Evolutionary conservation across 2,329 filamentous ascomycete species (phyloP).

Genomic region (Hypomyces perniciosus): DNA sequence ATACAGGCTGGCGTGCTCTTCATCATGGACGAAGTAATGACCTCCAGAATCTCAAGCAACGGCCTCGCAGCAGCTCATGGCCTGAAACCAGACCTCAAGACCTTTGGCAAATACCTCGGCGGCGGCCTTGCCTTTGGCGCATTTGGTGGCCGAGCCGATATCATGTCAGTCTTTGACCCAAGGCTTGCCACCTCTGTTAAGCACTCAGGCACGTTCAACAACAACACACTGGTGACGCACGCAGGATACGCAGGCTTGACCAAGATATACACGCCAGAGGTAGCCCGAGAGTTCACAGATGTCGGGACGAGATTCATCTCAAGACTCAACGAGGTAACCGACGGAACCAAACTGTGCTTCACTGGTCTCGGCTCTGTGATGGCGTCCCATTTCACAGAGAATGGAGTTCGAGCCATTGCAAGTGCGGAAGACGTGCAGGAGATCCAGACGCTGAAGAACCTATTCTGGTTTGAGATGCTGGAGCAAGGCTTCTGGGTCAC

Average conservation of each 20-base stretch:
- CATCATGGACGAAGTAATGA: slow-evolving; percentile 69
- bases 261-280: slow-evolving; percentile 29
- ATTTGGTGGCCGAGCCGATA: slow-evolving; percentile 54
- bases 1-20: slow-evolving; percentile 47
- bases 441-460: slow-evolving; percentile 28
- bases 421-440: slow-evolving; percentile 27
- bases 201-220: slow-evolving; percentile 63
- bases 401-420: slow-evolving; percentile 22
- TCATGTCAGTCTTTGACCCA: slow-evolving; percentile 56
- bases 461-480: slow-evolving; percentile 44
- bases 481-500: slow-evolving; percentile 38
- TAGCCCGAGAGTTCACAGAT: slow-evolving; percentile 26
- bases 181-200: slow-evolving; percentile 32
- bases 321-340: slow-evolving; percentile 25
- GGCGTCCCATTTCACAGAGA: slow-evolving; percentile 31
- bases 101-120: slow-evolving; percentile 61
- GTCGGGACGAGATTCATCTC: slow-evolving; percentile 25
- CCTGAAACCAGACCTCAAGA: slow-evolving; percentile 54
- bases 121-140: slow-evolving; percentile 62
- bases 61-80: slow-evolving; percentile 41
- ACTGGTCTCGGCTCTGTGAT: slow-evolving; percentile 33
- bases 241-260: slow-evolving; percentile 41
- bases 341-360: slow-evolving; percentile 32
- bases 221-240: slow-evolving; percentile 56
- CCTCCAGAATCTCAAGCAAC: slow-evolving; percentile 47